Conservation (phyloP, 441 rosid species). For the Aleurites moluccanus region DNA sequence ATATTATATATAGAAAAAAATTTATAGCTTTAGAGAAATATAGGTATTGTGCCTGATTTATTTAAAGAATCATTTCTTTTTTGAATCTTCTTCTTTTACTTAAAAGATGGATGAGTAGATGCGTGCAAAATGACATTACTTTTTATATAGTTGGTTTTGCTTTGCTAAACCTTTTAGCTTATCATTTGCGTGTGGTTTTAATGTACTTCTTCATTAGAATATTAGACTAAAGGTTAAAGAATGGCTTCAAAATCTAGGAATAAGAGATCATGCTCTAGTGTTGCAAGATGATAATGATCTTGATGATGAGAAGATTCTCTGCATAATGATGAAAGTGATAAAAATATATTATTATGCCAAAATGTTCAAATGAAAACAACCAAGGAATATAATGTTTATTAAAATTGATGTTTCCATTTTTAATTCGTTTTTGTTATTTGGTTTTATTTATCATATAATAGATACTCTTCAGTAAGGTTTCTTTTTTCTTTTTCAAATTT, state of each 20-base stretch:
- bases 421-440: too few relatives aligned
- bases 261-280: constrained; percentile 74
- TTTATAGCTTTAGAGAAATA: too few relatives aligned
- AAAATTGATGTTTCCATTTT: too few relatives aligned
- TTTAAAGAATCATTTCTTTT: too few relatives aligned
- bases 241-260: constrained; percentile 99
- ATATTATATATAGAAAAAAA: too few relatives aligned
- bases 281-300: constrained; percentile 84
- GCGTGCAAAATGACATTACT: background rate
- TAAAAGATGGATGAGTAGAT: constrained; percentile 99
- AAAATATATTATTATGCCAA: constrained; percentile 56
- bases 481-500: too few relatives aligned
- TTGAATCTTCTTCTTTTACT: too few relatives aligned
- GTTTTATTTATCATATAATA: too few relatives aligned
- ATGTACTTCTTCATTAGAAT: constrained; percentile 46
- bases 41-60: too few relatives aligned
- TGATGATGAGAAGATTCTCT: constrained; percentile 72
- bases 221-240: constrained; percentile 92
- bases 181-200: constrained; percentile 34
- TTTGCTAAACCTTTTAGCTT: background rate
- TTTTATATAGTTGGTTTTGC: background rate
- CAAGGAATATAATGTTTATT: background rate
- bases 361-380: constrained; percentile 15
- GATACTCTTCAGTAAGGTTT: too few relatives aligned
- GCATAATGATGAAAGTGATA: constrained; percentile 77